phyloP scores from a whole-genome alignment of 2,329 filamentous ascomycete genomes.

The Clarireedia homoeocarpa region DNA sequence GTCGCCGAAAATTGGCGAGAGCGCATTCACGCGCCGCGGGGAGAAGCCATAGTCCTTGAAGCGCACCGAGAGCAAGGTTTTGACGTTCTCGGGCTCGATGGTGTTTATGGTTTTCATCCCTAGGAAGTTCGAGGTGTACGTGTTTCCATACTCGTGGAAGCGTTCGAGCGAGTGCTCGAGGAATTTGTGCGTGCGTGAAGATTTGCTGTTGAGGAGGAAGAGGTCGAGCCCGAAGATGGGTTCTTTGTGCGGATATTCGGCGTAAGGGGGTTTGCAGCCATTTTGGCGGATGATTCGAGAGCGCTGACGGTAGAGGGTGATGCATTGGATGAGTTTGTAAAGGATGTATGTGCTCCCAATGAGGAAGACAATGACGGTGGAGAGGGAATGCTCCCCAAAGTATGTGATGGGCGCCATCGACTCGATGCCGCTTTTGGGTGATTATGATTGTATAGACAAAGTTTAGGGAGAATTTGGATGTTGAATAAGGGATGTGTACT shows the following conservation, averaged over 20 bases:
- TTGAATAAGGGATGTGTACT: too few species aligned
- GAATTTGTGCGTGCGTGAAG: slow-evolving; percentile 31
- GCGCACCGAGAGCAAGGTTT: slow-evolving; percentile 46
- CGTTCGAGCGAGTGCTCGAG: slow-evolving; percentile 30
- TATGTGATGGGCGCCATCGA: neutral
- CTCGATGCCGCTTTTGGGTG: too few species aligned
- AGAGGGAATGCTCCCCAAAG: neutral
- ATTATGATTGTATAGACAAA: too few species aligned
- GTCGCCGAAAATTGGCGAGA: slow-evolving; percentile 43
- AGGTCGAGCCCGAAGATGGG: slow-evolving; percentile 46
- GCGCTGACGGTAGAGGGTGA: slow-evolving; percentile 3
- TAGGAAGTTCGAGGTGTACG: slow-evolving; percentile 10
- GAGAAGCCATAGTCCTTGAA: slow-evolving; percentile 48
- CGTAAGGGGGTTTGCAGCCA: slow-evolving; percentile 40
- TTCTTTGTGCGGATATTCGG: slow-evolving; percentile 43
- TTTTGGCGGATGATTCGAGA: slow-evolving; percentile 21
- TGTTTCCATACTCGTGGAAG: slow-evolving; percentile 24
- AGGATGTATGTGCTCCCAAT: slow-evolving; percentile 10
- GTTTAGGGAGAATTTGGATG: too few species aligned
- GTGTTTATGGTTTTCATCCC: slow-evolving; percentile 37
- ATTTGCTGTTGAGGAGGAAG: slow-evolving; percentile 33
- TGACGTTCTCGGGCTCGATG: slow-evolving; percentile 48
- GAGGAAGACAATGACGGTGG: neutral
- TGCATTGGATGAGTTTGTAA: slow-evolving; percentile 7
- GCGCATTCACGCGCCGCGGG: slow-evolving; percentile 34